phyloP scores from a whole-genome alignment of 2,329 filamentous ascomycete genomes.

The Chrysosporium keratinophilum region DNA sequence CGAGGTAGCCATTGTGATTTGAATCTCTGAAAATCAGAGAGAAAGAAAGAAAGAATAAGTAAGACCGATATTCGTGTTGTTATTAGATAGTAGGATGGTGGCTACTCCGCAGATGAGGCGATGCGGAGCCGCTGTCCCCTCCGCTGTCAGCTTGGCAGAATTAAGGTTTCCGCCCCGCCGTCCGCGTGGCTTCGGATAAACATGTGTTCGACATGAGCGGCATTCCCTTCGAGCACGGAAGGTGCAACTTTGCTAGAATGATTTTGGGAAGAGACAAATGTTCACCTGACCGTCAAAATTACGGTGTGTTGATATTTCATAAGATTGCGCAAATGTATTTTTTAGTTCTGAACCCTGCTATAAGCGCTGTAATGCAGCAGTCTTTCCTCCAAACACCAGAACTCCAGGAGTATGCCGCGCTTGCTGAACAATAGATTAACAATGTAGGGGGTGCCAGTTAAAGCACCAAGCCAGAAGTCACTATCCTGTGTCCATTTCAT shows the following conservation, averaged over 20 bases:
- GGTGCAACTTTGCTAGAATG: too few species aligned
- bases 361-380: background rate
- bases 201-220: too few species aligned
- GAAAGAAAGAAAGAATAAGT: background rate
- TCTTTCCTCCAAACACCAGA: background rate
- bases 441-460: background rate
- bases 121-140: too few species aligned
- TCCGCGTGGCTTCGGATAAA: background rate
- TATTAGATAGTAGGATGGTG: background rate
- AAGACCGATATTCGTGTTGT: background rate
- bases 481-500: slow-evolving; percentile 18
- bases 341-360: too few species aligned
- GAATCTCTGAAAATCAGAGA: background rate
- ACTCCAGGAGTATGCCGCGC: slow-evolving; percentile 1
- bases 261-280: too few species aligned
- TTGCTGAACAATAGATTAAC: background rate
- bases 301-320: too few species aligned
- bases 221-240: too few species aligned
- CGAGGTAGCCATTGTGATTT: background rate
- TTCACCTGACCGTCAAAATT: too few species aligned
- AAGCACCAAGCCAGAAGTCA: background rate
- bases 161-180: background rate
- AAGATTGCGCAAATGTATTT: too few species aligned
- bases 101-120: too few species aligned
- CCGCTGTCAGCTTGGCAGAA: background rate